phyloP scores from a whole-genome alignment of 352 stramenopile species.

The Phytophthora boehmeriae region DNA sequence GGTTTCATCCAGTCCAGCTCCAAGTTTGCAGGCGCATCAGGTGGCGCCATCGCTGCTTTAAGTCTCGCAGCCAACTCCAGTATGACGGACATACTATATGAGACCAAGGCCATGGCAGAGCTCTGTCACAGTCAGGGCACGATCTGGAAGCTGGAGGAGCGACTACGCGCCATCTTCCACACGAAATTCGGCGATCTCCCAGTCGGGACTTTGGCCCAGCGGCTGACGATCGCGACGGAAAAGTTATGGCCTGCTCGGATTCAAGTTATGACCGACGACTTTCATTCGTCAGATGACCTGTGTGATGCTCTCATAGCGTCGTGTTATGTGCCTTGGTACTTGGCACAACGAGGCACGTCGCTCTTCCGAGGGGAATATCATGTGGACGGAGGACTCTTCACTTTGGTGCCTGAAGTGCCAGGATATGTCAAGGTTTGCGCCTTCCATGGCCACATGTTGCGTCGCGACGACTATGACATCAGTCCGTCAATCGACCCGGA shows the following conservation, averaged over 20 bases:
- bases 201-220: slow-evolving; percentile 44
- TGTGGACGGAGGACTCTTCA: slow-evolving; percentile 71
- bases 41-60: slow-evolving; percentile 69
- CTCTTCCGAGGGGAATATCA: slow-evolving; percentile 71
- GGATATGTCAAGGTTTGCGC: slow-evolving; percentile 75
- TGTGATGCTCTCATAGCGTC: slow-evolving; percentile 73
- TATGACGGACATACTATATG: slow-evolving; percentile 61
- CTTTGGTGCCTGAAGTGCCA: slow-evolving; percentile 69
- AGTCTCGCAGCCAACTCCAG: slow-evolving; percentile 60
- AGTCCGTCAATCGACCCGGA: slow-evolving; percentile 65
- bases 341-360: slow-evolving; percentile 48
- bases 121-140: slow-evolving; percentile 61
- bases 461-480: slow-evolving; percentile 74
- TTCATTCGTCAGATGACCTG: slow-evolving; percentile 65
- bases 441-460: slow-evolving; percentile 61
- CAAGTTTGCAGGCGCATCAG: slow-evolving; percentile 74
- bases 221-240: slow-evolving; percentile 72
- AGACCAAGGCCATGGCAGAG: slow-evolving; percentile 59
- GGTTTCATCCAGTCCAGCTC: slow-evolving; percentile 54
- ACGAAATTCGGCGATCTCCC: slow-evolving; percentile 51
- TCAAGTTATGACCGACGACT: slow-evolving; percentile 57
- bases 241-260: slow-evolving; percentile 69
- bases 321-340: slow-evolving; percentile 83
- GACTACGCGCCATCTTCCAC: slow-evolving; percentile 60
- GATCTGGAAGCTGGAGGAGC: slow-evolving; percentile 70